Percentiles rank a stretch among this genome's conserved stretches.
These are phyloP conservation scores for Noccaea caerulescens DNA, from an alignment of 345 rosid species.

Conservation along the genomic window DNA sequence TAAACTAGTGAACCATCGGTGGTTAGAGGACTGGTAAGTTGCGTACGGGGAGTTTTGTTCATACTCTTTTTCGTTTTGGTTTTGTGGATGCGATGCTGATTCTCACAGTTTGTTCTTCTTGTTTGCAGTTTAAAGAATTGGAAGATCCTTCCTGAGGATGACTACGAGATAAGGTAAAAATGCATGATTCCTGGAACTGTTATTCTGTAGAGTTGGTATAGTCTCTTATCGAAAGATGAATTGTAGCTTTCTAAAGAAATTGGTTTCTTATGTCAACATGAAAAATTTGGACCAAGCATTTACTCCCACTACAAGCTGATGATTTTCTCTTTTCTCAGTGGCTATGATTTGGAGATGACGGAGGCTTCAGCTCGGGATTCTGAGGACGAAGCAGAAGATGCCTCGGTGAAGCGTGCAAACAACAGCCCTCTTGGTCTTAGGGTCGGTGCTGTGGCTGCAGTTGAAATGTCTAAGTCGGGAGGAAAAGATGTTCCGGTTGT, in stretches of 20 bases:
- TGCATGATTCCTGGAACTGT: constrained; percentile 8
- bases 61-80: constrained; percentile 3
- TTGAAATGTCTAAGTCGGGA: constrained; percentile 41
- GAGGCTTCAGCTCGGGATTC: constrained; percentile 94
- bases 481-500: constrained; percentile 37
- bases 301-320: constrained; percentile 16
- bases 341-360: constrained; percentile 77
- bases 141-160: constrained; percentile 79
- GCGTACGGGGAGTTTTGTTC: constrained; percentile 18
- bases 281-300: background rate
- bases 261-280: background rate
- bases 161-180: constrained; percentile 75
- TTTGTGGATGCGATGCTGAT: background rate
- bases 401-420: constrained; percentile 46
- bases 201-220: constrained; percentile 12
- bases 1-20: constrained; percentile 83
- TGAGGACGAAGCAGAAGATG: constrained; percentile 70
- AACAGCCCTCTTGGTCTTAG: constrained; percentile 57
- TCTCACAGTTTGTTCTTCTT: constrained; percentile 12
- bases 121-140: constrained; percentile 77
- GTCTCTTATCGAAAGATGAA: constrained; percentile 4
- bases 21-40: constrained; percentile 92
- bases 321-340: constrained; percentile 50
- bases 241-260: background rate
- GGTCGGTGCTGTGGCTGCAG: constrained; percentile 41